Base-by-base conservation (phyloP, 2,329 filamentous ascomycete genomes). In the Cladosporium cucumerinum region DNA sequence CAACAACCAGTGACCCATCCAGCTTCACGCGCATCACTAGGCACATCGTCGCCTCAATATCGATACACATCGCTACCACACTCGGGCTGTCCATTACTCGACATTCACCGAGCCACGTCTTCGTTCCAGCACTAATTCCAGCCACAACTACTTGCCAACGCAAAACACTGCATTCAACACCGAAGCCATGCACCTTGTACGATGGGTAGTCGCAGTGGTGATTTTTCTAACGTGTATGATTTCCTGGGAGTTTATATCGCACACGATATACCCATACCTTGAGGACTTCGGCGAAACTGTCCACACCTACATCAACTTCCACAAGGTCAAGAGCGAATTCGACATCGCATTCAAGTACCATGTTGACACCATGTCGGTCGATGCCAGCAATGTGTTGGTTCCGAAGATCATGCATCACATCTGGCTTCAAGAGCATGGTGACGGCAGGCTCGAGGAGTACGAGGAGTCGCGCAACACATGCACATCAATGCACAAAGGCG, bases 391-490 rank as follows among this genome's bases (percentile, higher is more conserved):
- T 8, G n/a, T n/a, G 6, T 12, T 46, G 39, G 39, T 46, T 8
- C 54, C 54, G 5, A 57, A 57, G 30, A 39, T 57, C 4, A 18
- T 57, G 30, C 54, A 57, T 23, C 54, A 57, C 30, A 57, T 57
- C 30, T 25, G 18, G n/a, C 54, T 57, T 5, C n/a, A 57, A 8
- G 54, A 57, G 32, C n/a, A 57, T 26, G 30, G 18, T 25, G 54
- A 57, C 32, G 30, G 28, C 54, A 23, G 11, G n/a, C 32, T 34
- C 32, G n/a, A 34, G 21, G 69, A 70, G 28, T 72, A 72, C 54
- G 63, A 54, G 18, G 34, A 68, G 14, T 68, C 68, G 6, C 67
- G 69, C 7, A 43, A 61, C 21, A 72, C 69, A 54, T 74, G 72
- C 68, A 60, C 66, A 28, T 25, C 16, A 3, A 46, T 71, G 5